Percentiles rank a stretch among this genome's conserved stretches.
Conservation (phyloP, 306 rosid species). For the Pterocarpus santalinus region DNA sequence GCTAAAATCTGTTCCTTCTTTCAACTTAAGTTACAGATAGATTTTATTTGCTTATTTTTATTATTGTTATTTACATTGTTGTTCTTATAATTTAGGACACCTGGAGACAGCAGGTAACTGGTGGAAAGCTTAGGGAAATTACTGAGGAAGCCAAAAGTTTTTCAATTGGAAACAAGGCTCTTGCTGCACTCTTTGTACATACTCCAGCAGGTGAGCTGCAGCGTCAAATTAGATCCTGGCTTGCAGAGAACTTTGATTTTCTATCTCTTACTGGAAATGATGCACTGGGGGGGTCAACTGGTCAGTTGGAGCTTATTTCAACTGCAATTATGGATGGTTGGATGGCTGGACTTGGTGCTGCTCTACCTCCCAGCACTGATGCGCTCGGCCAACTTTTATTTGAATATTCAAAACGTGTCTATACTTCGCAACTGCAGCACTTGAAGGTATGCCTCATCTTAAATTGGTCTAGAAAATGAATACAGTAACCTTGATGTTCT, state of each 20-base stretch:
- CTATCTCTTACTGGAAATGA: conserved; percentile 73
- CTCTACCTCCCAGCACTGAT: conserved; percentile 79
- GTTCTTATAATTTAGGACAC: conserved; percentile 57
- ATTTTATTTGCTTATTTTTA: neutral
- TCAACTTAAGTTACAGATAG: neutral
- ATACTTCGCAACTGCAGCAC: conserved; percentile 85
- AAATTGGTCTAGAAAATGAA: conserved; percentile 29
- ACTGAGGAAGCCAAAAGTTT: conserved; percentile 81
- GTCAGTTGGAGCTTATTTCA: conserved; percentile 91
- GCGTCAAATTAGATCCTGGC: conserved; percentile 89
- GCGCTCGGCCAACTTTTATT: conserved; percentile 88
- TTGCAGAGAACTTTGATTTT: conserved; percentile 80
- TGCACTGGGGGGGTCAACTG: conserved; percentile 70
- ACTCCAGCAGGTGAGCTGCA: conserved; percentile 94
- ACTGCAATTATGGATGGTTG: conserved; percentile 96
- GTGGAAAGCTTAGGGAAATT: conserved; percentile 85
- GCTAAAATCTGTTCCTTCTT: too few relatives aligned
- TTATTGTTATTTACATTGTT: conserved; percentile 7
- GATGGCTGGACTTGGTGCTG: conserved; percentile 95
- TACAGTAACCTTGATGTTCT: neutral
- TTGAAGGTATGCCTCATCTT: conserved; percentile 66
- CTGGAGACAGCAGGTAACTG: conserved; percentile 83
- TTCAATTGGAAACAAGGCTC: conserved; percentile 77
- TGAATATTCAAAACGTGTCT: conserved; percentile 77
- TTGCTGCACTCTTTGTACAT: conserved; percentile 89